phyloP scores from a whole-genome alignment of 805 yeast genomes.

The Candida montana region DNA sequence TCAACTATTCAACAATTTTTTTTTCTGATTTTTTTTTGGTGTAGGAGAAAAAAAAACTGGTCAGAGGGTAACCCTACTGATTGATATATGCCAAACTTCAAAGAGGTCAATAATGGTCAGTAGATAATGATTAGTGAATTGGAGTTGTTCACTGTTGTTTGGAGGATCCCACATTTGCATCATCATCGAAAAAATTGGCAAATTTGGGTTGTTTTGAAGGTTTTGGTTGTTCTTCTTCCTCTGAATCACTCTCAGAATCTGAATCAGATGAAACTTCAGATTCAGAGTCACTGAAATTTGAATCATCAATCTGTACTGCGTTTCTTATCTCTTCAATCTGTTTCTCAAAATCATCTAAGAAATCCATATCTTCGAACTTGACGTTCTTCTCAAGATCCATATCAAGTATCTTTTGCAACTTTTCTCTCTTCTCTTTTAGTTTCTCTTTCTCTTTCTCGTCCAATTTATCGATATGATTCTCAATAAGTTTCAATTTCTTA shows the following conservation, averaged over 20 bases:
- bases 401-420: conserved; percentile 30
- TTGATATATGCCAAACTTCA: too few relatives aligned
- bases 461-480: conserved; percentile 20
- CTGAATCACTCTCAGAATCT: conserved; percentile 1
- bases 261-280: background rate
- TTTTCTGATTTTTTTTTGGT: background rate
- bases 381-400: conserved; percentile 24
- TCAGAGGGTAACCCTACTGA: too few relatives aligned
- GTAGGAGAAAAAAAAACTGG: too few relatives aligned
- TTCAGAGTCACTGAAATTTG: conserved; percentile 5
- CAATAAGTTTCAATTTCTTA: conserved; percentile 32
- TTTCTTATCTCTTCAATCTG: conserved; percentile 30
- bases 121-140: too few relatives aligned
- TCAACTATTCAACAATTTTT: background rate
- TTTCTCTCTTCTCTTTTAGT: conserved; percentile 27
- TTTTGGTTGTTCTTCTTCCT: background rate
- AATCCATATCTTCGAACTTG: conserved; percentile 32
- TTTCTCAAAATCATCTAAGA: conserved; percentile 35
- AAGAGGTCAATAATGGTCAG: too few relatives aligned
- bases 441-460: conserved; percentile 13
- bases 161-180: too few relatives aligned
- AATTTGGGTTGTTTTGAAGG: conserved; percentile 1
- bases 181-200: conserved; percentile 6
- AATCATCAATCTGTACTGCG: conserved; percentile 17
- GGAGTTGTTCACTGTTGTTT: too few relatives aligned